Evolutionary conservation across 805 yeast genomes (phyloP).

Genomic region (Hyphopichia homilentoma): DNA sequence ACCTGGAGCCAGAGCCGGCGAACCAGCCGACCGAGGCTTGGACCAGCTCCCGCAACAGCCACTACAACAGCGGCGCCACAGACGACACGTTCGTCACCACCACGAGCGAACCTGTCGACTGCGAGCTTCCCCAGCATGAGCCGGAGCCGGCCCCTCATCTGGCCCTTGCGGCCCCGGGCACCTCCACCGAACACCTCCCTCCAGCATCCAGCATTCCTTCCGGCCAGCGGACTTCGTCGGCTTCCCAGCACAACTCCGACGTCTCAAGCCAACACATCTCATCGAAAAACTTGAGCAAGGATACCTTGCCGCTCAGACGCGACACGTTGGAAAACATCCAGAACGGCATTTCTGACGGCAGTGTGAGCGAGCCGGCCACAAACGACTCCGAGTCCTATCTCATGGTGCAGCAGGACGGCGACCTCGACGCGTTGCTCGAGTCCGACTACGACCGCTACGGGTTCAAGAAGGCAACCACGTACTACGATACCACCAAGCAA

Average conservation of each 20-base stretch:
- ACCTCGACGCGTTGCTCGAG: slow-evolving; percentile 9
- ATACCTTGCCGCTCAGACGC: too few relatives aligned
- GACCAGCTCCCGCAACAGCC: neutral
- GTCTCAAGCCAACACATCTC: too few relatives aligned
- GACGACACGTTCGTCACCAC: neutral
- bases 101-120: neutral
- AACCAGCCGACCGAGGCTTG: neutral
- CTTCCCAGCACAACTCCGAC: neutral
- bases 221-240: neutral
- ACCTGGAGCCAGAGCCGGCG: neutral
- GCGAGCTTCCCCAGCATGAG: neutral
- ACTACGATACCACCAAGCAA: slow-evolving; percentile 40
- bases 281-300: too few relatives aligned
- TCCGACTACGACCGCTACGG: slow-evolving; percentile 72
- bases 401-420: neutral
- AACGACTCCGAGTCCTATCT: neutral
- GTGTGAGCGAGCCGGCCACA: neutral
- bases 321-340: neutral
- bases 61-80: neutral
- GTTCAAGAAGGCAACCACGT: slow-evolving; percentile 63
- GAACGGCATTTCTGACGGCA: neutral
- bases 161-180: neutral
- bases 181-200: neutral
- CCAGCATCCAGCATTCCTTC: neutral
- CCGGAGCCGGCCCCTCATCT: neutral